A percentile compares a stretch with the other conserved stretches of the same genome.
These are phyloP conservation scores for Colletotrichum destructivum DNA, from an alignment of 2,329 filamentous ascomycete species.

Conservation along the genomic window DNA sequence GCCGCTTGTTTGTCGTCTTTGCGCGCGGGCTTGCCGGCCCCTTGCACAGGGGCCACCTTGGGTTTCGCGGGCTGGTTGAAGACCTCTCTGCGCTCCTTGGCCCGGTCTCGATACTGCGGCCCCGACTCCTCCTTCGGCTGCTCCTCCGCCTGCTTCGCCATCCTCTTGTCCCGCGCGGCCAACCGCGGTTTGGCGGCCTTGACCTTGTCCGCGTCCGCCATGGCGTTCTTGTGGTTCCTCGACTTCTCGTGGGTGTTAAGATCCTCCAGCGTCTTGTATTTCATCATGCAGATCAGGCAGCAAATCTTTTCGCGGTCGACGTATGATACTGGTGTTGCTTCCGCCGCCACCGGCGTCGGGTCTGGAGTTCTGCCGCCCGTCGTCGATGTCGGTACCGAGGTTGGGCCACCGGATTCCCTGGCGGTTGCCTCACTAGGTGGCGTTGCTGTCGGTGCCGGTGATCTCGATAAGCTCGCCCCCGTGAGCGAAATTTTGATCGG, in stretches of 20 bases:
- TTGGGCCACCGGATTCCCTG: conserved; percentile 42
- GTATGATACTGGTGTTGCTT: conserved; percentile 66
- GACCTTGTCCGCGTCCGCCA: conserved; percentile 57
- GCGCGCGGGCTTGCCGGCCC: conserved; percentile 45
- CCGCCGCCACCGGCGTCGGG: conserved; percentile 22
- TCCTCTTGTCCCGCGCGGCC: conserved; percentile 53
- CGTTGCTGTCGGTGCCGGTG: conserved; percentile 18
- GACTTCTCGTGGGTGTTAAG: conserved; percentile 60
- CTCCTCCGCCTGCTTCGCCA: conserved; percentile 50
- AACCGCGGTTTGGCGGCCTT: conserved; percentile 64
- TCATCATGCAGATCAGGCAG: conserved; percentile 63
- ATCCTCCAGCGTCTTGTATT: conserved; percentile 61
- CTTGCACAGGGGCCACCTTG: conserved; percentile 47
- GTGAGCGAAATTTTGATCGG: conserved; percentile 53
- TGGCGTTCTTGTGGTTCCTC: conserved; percentile 59
- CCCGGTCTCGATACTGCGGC: conserved; percentile 74
- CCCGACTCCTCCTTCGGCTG: conserved; percentile 42
- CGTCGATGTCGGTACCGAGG: conserved; percentile 26
- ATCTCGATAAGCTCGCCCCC: conserved; percentile 15
- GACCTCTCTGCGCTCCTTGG: conserved; percentile 75
- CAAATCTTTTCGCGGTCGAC: conserved; percentile 68
- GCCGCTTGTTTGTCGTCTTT: conserved; percentile 51
- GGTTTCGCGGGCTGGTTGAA: conserved; percentile 74
- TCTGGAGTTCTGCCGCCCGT: conserved; percentile 24
- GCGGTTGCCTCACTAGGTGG: conserved; percentile 24